Evolutionary conservation across 306 rosid species (phyloP).

Genomic region (Boehmeria nivea): DNA sequence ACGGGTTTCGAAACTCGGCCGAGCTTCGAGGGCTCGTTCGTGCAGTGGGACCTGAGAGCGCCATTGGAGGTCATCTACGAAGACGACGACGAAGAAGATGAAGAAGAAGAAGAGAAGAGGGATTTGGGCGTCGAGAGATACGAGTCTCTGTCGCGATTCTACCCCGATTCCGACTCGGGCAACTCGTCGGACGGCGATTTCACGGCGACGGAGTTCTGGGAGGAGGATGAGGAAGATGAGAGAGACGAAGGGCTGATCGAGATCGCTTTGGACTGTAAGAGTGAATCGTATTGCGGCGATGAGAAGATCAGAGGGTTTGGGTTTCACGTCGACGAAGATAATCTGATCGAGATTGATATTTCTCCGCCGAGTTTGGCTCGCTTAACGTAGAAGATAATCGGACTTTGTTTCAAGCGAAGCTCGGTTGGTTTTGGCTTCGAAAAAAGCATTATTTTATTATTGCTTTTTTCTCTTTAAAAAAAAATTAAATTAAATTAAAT

Average conservation of each 20-base stretch:
- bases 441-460: neutral
- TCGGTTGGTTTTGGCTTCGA: too few species aligned
- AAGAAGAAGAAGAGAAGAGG: constrained; percentile 2
- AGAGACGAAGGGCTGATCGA: constrained; percentile 66
- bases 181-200: constrained; percentile 53
- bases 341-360: constrained; percentile 43
- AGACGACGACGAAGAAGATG: constrained; percentile 26
- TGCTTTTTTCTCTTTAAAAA: neutral
- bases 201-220: constrained; percentile 40
- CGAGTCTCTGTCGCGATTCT: constrained; percentile 51
- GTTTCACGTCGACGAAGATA: constrained; percentile 37
- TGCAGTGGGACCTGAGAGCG: constrained; percentile 74
- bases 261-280: constrained; percentile 55
- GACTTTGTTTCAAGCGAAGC: too few species aligned
- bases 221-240: constrained; percentile 56
- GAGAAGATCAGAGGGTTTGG: constrained; percentile 24
- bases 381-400: too few species aligned
- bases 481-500: neutral
- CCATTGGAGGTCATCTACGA: constrained; percentile 86
- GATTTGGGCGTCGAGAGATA: constrained; percentile 28
- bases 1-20: constrained; percentile 31
- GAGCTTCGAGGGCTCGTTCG: constrained; percentile 49
- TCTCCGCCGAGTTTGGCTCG: constrained; percentile 30
- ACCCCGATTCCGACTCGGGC: constrained; percentile 79
- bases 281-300: constrained; percentile 14